These are phyloP conservation scores for Ustilago esculenta DNA, from an alignment of 1,284 basidiomycete genomes.

Conservation along the genomic window DNA sequence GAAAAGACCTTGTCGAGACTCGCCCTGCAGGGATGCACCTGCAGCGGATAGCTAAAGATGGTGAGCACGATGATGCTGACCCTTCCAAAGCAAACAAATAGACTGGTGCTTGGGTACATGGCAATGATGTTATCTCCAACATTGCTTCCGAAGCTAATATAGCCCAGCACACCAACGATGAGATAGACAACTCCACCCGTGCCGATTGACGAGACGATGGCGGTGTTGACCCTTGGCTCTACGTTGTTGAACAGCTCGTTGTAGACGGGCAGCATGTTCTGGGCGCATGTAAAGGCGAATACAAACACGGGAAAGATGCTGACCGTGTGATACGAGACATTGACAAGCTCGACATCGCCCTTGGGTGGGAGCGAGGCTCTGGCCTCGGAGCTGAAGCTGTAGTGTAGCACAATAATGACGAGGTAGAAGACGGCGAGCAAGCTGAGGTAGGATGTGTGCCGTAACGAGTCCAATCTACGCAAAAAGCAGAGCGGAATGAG, in stretches of 20 bases:
- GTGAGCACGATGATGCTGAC: slow-evolving; percentile 88
- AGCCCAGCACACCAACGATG: slow-evolving; percentile 75
- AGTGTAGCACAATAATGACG: slow-evolving; percentile 66
- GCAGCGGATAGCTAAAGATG: slow-evolving; percentile 72
- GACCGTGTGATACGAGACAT: slow-evolving; percentile 74
- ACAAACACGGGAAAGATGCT: slow-evolving; percentile 90
- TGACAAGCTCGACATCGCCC: slow-evolving; percentile 48
- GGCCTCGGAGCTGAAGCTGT: slow-evolving; percentile 48
- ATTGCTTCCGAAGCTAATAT: slow-evolving; percentile 91
- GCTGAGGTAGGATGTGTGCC: slow-evolving; percentile 84
- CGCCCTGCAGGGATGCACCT: slow-evolving; percentile 83
- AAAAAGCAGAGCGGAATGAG: slow-evolving; percentile 88
- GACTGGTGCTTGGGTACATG: slow-evolving; percentile 84
- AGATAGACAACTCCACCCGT: slow-evolving; percentile 66
- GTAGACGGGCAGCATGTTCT: slow-evolving; percentile 75
- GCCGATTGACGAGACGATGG: slow-evolving; percentile 86
- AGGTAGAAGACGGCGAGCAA: slow-evolving; percentile 77
- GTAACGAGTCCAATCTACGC: slow-evolving; percentile 74
- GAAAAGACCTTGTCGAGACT: slow-evolving; percentile 88
- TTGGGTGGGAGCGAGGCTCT: slow-evolving; percentile 45
- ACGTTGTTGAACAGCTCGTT: slow-evolving; percentile 87
- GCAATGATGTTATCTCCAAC: slow-evolving; percentile 65
- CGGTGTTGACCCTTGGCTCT: slow-evolving; percentile 84
- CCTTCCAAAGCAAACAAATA: slow-evolving; percentile 91
- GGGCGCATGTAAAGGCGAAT: slow-evolving; percentile 73